A percentile compares a stretch with the other conserved stretches of the same genome.
Conservation (phyloP, 495 filamentous ascomycete genomes). For the Pyrenopolyporus hunteri region DNA sequence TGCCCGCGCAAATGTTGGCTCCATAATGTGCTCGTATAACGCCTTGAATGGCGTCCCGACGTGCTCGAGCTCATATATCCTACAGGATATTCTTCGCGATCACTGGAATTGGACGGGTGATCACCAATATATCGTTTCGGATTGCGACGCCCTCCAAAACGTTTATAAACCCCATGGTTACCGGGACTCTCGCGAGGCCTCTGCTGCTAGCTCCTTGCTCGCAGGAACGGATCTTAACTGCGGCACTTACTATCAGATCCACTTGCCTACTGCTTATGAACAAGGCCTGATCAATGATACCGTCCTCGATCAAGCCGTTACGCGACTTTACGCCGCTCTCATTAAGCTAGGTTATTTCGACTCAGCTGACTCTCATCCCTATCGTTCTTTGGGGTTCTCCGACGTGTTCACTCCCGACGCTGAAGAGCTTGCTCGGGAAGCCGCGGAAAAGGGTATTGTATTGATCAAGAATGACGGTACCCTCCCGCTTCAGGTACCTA, state of each 20-base stretch:
- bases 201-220: conserved; percentile 58
- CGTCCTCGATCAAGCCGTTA: conserved; percentile 58
- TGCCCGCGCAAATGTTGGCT: conserved; percentile 57
- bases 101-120: conserved; percentile 59
- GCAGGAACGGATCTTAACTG: conserved; percentile 68
- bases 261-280: conserved; percentile 55
- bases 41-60: conserved; percentile 63
- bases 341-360: conserved; percentile 66
- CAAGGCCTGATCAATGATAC: conserved; percentile 55
- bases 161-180: conserved; percentile 61
- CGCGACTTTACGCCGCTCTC: conserved; percentile 59
- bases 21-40: conserved; percentile 67
- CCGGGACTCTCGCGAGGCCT: conserved; percentile 49
- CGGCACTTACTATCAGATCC: conserved; percentile 60
- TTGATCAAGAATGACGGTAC: conserved; percentile 66
- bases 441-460: conserved; percentile 64
- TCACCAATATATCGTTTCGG: conserved; percentile 61
- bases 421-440: conserved; percentile 62
- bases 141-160: conserved; percentile 64
- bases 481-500: conserved; percentile 56
- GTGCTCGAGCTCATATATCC: conserved; percentile 59
- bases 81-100: conserved; percentile 63
- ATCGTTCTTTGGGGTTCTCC: conserved; percentile 56
- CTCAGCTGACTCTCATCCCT: conserved; percentile 44
- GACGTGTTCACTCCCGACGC: conserved; percentile 58